phyloP scores from a whole-genome alignment of 2,329 filamentous ascomycete species.

The Macrophomina tecta region DNA sequence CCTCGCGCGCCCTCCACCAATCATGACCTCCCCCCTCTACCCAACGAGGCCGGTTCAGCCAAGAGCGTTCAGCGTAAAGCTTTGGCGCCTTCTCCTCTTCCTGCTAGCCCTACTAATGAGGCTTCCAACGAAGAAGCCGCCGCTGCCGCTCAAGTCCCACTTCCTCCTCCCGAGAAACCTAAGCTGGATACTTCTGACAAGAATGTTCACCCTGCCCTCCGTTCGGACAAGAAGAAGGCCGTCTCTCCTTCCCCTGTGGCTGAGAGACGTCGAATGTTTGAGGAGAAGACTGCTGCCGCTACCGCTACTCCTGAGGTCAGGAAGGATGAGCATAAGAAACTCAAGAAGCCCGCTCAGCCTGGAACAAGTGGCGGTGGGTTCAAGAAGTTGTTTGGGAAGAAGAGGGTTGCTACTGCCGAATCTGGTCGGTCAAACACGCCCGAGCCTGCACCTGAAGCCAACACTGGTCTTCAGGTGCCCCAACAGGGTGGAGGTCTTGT shows the following conservation, averaged over 20 bases:
- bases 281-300: slow-evolving; percentile 19
- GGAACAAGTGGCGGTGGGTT: slow-evolving; percentile 41
- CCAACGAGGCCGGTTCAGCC: slow-evolving; percentile 35
- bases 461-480: slow-evolving; percentile 30
- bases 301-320: slow-evolving; percentile 33
- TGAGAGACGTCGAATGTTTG: slow-evolving; percentile 25
- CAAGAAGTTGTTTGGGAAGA: slow-evolving; percentile 49
- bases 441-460: slow-evolving; percentile 28
- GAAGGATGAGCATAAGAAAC: slow-evolving; percentile 43
- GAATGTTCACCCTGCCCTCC: slow-evolving; percentile 52
- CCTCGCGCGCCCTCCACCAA: slow-evolving; percentile 32
- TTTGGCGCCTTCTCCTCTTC: slow-evolving; percentile 36
- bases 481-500: slow-evolving; percentile 12
- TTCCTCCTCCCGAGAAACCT: slow-evolving; percentile 41
- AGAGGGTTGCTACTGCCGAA: slow-evolving; percentile 35
- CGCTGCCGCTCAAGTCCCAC: slow-evolving; percentile 42
- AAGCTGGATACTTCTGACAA: slow-evolving; percentile 28
- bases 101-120: slow-evolving; percentile 3
- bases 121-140: slow-evolving; percentile 2
- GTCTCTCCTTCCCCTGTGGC: slow-evolving; percentile 12
- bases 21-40: slow-evolving; percentile 51
- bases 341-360: slow-evolving; percentile 42
- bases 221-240: slow-evolving; percentile 34
- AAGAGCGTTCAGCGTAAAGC: slow-evolving; percentile 34
- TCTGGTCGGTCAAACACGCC: slow-evolving; percentile 15